Evolutionary conservation across 2,329 filamentous ascomycete genomes (phyloP), one percentile per base, ranked within the genome.

Genomic region (Curvularia verruculosa): DNA sequence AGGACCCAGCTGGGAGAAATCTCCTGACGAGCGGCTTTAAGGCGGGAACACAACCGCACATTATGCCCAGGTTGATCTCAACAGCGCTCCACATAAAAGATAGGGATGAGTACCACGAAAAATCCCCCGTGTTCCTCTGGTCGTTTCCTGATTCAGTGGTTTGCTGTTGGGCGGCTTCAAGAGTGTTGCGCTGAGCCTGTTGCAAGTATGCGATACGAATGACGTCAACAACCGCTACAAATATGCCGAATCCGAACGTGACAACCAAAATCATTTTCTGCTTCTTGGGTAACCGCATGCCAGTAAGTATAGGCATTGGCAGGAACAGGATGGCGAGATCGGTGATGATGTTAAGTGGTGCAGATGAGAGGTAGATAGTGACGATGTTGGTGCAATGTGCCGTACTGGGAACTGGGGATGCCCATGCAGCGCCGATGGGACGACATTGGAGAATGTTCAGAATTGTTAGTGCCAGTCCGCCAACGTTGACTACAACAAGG

Each of bases 81-180:
- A 97, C 87, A 12, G 89, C 90, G 15, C 90, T 94, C 94, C 93
- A 98, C 90, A 96, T 94, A 71, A 96, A 89, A 0, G 91, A 91
- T 5, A 92, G 79, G 0, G 91, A 91, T 0, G 91, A 90, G 70
- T 94, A 92, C 87, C 83, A 87, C 36, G 82, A 82, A 58, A 85
- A 84, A 61, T 87, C 84, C 8, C 78, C 79, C 9, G 74, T 69
- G 44, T 78, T 80, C 37, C 80, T 70, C 28, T 71, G 66, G 29
- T 68, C 72, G n/a, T 59, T 69, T 13, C 65, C 71, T 18, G 54
- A 64, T 28, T 69, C 62, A 5, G 59, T 49, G 3, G 49, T 58
- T 18, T 74, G 64, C 12, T 62, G 58, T 44, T 75, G 70, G 5
- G 77, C 79, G 64, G 72, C 78, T 62, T 69, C 78, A 10, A 84